Base-by-base conservation (phyloP, 73 alveolate genomes). In the Paramecium tetraurelia region DNA sequence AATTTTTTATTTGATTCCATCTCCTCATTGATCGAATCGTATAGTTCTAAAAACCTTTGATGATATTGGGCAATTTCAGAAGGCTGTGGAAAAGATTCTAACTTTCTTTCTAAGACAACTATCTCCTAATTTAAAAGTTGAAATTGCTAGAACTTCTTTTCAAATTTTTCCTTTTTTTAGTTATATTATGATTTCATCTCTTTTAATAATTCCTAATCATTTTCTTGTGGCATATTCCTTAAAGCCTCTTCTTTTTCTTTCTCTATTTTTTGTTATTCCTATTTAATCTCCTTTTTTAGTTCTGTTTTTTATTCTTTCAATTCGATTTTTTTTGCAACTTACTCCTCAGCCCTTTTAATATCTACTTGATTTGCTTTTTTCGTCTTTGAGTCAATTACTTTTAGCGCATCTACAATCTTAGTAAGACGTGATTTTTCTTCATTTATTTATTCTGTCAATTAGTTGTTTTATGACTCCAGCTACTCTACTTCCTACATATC, bases 51-150 rank as follows among this genome's bases (percentile, higher is more conserved):
- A 57, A 93, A 93, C 31, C 96, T 89, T n/a, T 89, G 38, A 72
- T 93, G 93, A 68, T 92, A 93, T 40, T 93, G 85, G 21, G 93
- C 92, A 5, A 93, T 75, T 69, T 93, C 96, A 4, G 96, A 63
- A 31, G 87, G 92, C 10, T 92, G 40, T 2, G 96, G 96, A 44
- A 31, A 86, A 83, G 70, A 89, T 59, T 93, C 96, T 5, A 93
- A 20, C 93, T 90, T 92, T 92, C 96, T 93, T 36, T 92, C 84
- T 12, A 93, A 16, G n/a, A 93, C 92, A 18, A 95, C 96, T n/a
- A 92, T 89, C 44, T 93, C 96, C 93, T 92, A 75, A 58, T 92
- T 93, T 40, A 71, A 46, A 27, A 27, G 33, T 29, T 92, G 63
- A 59, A 94, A 88, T 59, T 89, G 50, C 50, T 76, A 46, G 31